Evolutionary conservation across 1,284 basidiomycete species (phyloP).

Genomic region (Cutaneotrichosporon spelunceum): DNA sequence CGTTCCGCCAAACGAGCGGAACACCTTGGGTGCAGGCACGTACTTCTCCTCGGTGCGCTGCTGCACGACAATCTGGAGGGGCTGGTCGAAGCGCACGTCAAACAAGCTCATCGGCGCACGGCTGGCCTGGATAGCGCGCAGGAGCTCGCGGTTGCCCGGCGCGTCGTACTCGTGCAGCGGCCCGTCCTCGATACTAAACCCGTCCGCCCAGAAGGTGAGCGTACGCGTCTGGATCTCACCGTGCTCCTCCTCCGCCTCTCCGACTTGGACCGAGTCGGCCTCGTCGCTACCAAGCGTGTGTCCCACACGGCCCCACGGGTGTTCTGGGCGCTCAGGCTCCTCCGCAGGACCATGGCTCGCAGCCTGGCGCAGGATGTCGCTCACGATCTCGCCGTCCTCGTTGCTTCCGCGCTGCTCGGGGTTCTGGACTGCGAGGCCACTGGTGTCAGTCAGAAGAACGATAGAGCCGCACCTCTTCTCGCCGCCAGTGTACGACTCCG

Average conservation of each 20-base stretch:
- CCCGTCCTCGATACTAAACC: conserved; percentile 90
- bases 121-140: conserved; percentile 78
- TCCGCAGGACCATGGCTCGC: conserved; percentile 64
- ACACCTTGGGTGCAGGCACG: conserved; percentile 52
- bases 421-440: conserved; percentile 86
- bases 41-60: conserved; percentile 75
- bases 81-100: conserved; percentile 74
- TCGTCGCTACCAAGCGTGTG: conserved; percentile 86
- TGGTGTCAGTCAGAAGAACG: conserved; percentile 42
- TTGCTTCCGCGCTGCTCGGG: conserved; percentile 56
- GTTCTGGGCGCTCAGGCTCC: conserved; percentile 44
- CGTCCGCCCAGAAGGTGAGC: conserved; percentile 90
- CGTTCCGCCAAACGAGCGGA: conserved; percentile 63
- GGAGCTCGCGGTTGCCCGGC: conserved; percentile 67
- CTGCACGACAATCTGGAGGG: conserved; percentile 77
- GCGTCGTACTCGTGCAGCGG: conserved; percentile 80
- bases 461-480: background rate
- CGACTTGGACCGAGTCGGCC: conserved; percentile 63
- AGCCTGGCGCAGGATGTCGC: conserved; percentile 77
- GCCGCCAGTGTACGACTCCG: conserved; percentile 66
- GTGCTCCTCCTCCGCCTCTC: conserved; percentile 54
- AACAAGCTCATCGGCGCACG: conserved; percentile 73
- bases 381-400: conserved; percentile 60
- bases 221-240: conserved; percentile 69
- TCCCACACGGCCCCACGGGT: conserved; percentile 65